Evolutionary conservation across 176 grass and related monocot genomes (phyloP).

Genomic region (Musa acuminata): DNA sequence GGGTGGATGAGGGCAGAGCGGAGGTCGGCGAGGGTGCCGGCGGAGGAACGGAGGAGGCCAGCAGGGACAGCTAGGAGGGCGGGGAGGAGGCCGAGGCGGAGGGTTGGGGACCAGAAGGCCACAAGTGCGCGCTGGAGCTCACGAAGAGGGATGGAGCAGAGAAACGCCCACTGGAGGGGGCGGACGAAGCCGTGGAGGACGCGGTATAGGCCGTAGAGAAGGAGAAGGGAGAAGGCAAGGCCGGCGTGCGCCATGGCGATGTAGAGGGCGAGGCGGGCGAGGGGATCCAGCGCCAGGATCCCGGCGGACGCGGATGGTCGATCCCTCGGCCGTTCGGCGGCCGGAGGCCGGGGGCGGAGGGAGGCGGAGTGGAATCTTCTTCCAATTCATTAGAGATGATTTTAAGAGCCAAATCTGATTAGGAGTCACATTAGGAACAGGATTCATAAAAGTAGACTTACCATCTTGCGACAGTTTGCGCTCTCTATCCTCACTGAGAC

Average conservation of each 20-base stretch:
- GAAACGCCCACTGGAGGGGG: conserved; percentile 89
- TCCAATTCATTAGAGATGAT: too few relatives aligned
- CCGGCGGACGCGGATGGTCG: too few relatives aligned
- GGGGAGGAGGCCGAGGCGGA: conserved; percentile 49
- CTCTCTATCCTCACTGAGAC: too few relatives aligned
- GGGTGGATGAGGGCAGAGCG: conserved; percentile 50
- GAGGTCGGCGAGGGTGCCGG: conserved; percentile 62
- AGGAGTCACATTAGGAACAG: too few relatives aligned
- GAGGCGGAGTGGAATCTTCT: conserved; percentile 37
- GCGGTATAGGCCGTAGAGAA: conserved; percentile 70
- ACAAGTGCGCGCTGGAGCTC: conserved; percentile 75
- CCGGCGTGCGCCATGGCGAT: conserved; percentile 98
- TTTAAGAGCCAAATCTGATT: too few relatives aligned
- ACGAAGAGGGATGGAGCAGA: conserved; percentile 92
- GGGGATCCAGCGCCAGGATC: neutral
- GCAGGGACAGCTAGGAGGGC: conserved; percentile 66
- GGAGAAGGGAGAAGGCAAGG: conserved; percentile 64
- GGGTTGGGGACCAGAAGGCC: conserved; percentile 71
- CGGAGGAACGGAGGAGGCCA: conserved; percentile 40
- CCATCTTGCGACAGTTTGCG: too few relatives aligned
- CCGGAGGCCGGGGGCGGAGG: conserved; percentile 10
- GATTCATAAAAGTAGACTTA: too few relatives aligned
- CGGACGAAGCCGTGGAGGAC: conserved; percentile 92
- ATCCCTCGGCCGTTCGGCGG: neutral
- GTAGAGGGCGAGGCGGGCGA: conserved; percentile 68